Evolutionary conservation across 2,329 filamentous ascomycete species (phyloP).

Genomic region (Penicillium sp.): DNA sequence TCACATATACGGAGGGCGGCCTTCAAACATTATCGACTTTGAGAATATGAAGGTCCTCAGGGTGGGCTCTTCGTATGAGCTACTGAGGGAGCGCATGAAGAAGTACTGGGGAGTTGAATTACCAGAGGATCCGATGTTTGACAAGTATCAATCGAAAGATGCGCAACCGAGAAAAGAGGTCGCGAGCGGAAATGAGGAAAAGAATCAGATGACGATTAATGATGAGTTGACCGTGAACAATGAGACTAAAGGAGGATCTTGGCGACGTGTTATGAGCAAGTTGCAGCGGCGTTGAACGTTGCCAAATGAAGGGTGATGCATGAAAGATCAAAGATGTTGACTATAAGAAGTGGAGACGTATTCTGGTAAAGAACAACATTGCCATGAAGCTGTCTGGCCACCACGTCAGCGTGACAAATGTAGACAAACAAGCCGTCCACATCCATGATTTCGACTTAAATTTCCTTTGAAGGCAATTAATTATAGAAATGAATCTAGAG

Average conservation of each 20-base stretch:
- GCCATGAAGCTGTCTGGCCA: not conserved
- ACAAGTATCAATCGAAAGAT: not conserved
- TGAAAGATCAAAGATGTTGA: too few species aligned
- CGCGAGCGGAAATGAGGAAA: not conserved
- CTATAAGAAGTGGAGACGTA: not conserved
- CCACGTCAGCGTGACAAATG: not conserved
- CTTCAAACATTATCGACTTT: conserved; percentile 4
- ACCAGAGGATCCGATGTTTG: not conserved
- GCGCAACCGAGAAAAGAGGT: not conserved
- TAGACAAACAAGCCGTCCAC: not conserved
- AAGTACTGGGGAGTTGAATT: not conserved
- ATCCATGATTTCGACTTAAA: too few species aligned
- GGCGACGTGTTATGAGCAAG: not conserved
- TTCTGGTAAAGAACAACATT: not conserved
- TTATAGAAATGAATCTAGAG: too few species aligned
- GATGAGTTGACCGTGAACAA: not conserved
- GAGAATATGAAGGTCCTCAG: conserved; percentile 8
- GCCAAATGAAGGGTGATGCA: not conserved
- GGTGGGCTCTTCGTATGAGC: conserved; percentile 6
- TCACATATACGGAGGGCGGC: conserved; percentile 7
- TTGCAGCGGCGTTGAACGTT: not conserved
- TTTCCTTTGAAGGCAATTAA: too few species aligned
- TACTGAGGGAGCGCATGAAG: not conserved
- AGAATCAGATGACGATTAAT: not conserved
- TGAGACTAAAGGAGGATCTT: not conserved